These are phyloP conservation scores for Amaranthus palmeri DNA, from an alignment of 148 eudicot genomes.

Conservation along the genomic window DNA sequence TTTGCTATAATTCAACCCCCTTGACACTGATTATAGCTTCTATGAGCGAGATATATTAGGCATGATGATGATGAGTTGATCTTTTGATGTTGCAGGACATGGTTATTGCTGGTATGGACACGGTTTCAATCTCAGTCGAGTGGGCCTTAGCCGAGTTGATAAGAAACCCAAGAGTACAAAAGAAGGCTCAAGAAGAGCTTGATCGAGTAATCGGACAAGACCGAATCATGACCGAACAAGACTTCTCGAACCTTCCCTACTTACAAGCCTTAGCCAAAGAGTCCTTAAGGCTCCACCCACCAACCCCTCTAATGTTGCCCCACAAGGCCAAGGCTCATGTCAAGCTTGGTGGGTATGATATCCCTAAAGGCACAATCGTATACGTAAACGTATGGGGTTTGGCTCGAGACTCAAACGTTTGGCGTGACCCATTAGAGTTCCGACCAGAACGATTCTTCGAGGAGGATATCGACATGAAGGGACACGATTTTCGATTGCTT, in stretches of 20 bases:
- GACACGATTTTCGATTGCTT: constrained; percentile 59
- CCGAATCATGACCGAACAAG: constrained; percentile 67
- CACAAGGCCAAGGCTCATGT: constrained; percentile 65
- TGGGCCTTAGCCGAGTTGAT: constrained; percentile 86
- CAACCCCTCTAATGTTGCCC: constrained; percentile 84
- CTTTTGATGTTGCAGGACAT: constrained; percentile 50
- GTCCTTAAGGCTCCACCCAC: constrained; percentile 73
- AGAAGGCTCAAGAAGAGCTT: constrained; percentile 80
- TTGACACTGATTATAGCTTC: no score
- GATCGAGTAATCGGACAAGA: constrained; percentile 57
- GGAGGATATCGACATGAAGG: constrained; percentile 76
- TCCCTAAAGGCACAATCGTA: constrained; percentile 66
- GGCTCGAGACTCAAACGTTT: constrained; percentile 60
- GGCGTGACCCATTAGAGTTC: constrained; percentile 57
- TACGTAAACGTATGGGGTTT: constrained; percentile 81
- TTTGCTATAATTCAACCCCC: no score
- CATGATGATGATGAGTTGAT: no score
- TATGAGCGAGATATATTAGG: no score
- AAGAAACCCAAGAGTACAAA: constrained; percentile 69
- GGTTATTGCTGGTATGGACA: constrained; percentile 90
- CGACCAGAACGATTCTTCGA: constrained; percentile 68
- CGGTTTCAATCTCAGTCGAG: constrained; percentile 61
- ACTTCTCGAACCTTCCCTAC: constrained; percentile 71
- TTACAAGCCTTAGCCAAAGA: constrained; percentile 65
- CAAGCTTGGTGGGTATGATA: constrained; percentile 73